phyloP scores from a whole-genome alignment of 192 early-diverging fungal genomes.

The Backusella australiensis region DNA sequence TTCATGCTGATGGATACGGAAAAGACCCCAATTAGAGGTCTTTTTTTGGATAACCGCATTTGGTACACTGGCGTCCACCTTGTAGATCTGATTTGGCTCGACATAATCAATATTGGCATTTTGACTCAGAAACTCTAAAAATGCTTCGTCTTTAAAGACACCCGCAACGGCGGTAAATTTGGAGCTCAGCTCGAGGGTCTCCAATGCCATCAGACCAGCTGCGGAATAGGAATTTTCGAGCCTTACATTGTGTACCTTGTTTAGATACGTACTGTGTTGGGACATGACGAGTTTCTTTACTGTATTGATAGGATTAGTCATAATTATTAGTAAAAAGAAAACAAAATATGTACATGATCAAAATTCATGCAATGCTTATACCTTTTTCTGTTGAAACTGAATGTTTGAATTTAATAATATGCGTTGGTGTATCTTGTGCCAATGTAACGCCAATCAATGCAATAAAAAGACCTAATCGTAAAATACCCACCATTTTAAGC shows the following conservation, averaged over 20 bases:
- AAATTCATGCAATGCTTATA: background rate
- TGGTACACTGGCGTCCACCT: background rate
- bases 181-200: background rate
- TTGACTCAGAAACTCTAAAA: conserved; percentile 18
- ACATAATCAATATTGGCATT: conserved; percentile 23
- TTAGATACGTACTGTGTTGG: conserved; percentile 1
- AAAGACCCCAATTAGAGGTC: conserved; percentile 47
- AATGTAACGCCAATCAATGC: background rate
- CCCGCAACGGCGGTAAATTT: conserved; percentile 25
- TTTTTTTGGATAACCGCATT: background rate
- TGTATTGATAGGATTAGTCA: background rate
- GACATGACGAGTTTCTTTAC: conserved; percentile 9
- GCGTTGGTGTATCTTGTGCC: conserved; percentile 18
- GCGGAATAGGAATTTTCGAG: background rate
- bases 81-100: conserved; percentile 22
- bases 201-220: conserved; percentile 10
- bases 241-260: background rate
- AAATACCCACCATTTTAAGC: background rate
- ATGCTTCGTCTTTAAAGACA: conserved; percentile 17
- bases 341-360: background rate
- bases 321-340: background rate
- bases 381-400: conserved; percentile 4
- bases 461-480: background rate
- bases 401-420: conserved; percentile 35
- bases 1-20: conserved; percentile 37